Percentiles rank a stretch among this genome's conserved stretches.
Evolutionary conservation across 2,329 filamentous ascomycete genomes (phyloP).

Genomic region (Annulohypoxylon truncatum): DNA sequence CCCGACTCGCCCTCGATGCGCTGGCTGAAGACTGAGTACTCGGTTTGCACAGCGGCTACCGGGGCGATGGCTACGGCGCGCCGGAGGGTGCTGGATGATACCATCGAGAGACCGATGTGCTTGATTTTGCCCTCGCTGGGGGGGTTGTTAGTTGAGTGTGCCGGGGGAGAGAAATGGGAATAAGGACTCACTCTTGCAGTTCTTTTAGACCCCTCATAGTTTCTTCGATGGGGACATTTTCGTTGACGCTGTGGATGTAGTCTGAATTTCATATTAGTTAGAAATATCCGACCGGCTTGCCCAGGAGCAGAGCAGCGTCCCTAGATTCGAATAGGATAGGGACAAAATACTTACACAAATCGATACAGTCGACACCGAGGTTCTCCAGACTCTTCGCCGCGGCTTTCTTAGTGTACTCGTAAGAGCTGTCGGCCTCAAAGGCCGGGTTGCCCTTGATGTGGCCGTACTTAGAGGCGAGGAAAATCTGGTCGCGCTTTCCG

Average conservation of each 20-base stretch:
- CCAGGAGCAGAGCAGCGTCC: too few species aligned
- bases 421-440: constrained; percentile 49
- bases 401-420: constrained; percentile 56
- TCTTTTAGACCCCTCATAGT: constrained; percentile 58
- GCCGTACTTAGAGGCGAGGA: constrained; percentile 65
- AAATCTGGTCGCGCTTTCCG: constrained; percentile 59
- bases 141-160: background rate
- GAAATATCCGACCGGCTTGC: background rate
- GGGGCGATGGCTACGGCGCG: constrained; percentile 61
- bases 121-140: constrained; percentile 63
- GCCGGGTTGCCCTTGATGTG: constrained; percentile 43
- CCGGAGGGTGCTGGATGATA: constrained; percentile 60
- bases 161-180: background rate
- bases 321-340: background rate
- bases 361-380: constrained; percentile 58
- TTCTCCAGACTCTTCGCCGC: constrained; percentile 55
- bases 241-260: constrained; percentile 59
- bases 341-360: constrained; percentile 51
- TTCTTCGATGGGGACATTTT: constrained; percentile 59
- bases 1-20: constrained; percentile 57
- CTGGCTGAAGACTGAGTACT: constrained; percentile 61
- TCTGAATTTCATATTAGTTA: background rate
- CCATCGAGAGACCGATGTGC: constrained; percentile 63
- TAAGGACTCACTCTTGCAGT: constrained; percentile 50
- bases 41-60: constrained; percentile 65